Conservation (phyloP, 805 yeast genomes). For the Millerozyma miso region DNA sequence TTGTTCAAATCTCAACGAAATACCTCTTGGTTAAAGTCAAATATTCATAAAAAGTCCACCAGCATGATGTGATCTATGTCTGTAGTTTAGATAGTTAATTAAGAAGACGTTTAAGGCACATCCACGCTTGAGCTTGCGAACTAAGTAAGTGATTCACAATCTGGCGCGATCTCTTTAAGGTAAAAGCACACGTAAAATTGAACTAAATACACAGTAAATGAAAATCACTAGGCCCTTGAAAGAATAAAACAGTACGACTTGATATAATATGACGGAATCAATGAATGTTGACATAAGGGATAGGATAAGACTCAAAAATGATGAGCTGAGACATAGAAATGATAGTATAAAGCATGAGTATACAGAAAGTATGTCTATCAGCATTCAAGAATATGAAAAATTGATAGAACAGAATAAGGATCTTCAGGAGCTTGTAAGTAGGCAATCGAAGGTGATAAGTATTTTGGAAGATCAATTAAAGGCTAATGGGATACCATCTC, state of each 20-base stretch:
- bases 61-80: too few species aligned
- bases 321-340: not conserved
- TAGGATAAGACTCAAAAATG: not conserved
- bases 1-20: too few species aligned
- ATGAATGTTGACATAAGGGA: not conserved
- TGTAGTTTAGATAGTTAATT: too few species aligned
- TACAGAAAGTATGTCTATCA: constrained; percentile 5
- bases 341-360: not conserved
- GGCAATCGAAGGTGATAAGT: constrained; percentile 9
- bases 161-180: too few species aligned
- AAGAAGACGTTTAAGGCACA: too few species aligned
- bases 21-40: too few species aligned
- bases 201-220: too few species aligned
- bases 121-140: too few species aligned
- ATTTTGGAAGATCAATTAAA: constrained; percentile 8
- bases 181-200: too few species aligned
- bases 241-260: not conserved
- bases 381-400: constrained; percentile 30
- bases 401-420: constrained; percentile 34
- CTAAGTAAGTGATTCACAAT: too few species aligned
- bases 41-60: too few species aligned
- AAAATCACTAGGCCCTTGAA: not conserved
- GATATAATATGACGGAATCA: not conserved
- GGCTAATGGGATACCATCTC: constrained; percentile 4
- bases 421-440: constrained; percentile 11